These are phyloP conservation scores for Metschnikowia kunwiensis DNA, from an alignment of 805 yeast genomes.

Conservation along the genomic window DNA sequence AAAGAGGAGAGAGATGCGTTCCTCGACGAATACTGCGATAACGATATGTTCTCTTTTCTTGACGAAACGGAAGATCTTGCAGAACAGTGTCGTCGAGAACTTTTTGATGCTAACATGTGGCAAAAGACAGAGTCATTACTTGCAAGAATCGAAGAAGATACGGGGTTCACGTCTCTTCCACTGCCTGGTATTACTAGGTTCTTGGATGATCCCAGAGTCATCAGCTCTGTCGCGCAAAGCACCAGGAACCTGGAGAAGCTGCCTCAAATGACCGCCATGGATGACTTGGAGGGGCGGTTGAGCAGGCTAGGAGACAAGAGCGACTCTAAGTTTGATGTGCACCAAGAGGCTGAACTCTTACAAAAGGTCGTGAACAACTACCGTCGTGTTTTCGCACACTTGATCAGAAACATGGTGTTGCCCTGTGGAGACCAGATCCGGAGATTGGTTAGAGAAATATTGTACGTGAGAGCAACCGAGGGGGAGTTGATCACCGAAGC, in stretches of 20 bases:
- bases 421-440: conserved; percentile 8
- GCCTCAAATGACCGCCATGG: no score
- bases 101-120: conserved; percentile 1
- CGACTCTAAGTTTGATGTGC: not conserved
- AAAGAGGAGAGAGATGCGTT: no score
- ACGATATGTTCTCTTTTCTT: conserved; percentile 1
- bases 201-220: no score
- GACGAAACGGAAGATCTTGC: conserved; percentile 4
- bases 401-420: conserved; percentile 2
- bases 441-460: conserved; percentile 3
- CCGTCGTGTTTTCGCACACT: conserved; percentile 2
- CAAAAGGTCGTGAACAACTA: conserved; percentile 1
- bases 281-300: no score
- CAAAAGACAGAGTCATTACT: conserved; percentile 1
- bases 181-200: not conserved
- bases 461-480: not conserved
- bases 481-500: not conserved
- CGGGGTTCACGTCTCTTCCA: conserved; percentile 1
- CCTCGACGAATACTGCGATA: no score
- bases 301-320: no score
- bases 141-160: conserved; percentile 1
- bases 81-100: not conserved
- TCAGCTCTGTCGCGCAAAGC: no score
- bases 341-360: not conserved
- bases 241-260: no score